These are phyloP conservation scores for Seminavis robusta DNA, from an alignment of 108 stramenopile genomes.

Conservation along the genomic window DNA sequence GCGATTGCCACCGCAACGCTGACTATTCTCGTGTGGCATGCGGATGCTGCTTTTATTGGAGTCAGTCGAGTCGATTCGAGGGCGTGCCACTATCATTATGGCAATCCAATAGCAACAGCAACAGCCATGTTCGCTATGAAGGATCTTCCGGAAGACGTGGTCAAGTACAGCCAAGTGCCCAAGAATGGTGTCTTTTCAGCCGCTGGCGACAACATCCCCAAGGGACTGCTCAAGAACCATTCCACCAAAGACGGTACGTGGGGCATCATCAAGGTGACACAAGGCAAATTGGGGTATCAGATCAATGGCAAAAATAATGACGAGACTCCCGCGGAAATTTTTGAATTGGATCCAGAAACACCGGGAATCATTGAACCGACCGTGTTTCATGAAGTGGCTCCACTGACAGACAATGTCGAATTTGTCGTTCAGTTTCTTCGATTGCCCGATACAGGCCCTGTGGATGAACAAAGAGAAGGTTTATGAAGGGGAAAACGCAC, in stretches of 20 bases:
- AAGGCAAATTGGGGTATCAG: slow-evolving; percentile 39
- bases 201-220: slow-evolving; percentile 29
- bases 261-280: slow-evolving; percentile 38
- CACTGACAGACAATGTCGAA: slow-evolving; percentile 43
- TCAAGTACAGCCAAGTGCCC: slow-evolving; percentile 47
- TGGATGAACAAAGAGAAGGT: slow-evolving; percentile 45
- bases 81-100: too few relatives aligned
- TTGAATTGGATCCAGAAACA: background rate
- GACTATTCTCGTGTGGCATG: too few relatives aligned
- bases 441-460: slow-evolving; percentile 41
- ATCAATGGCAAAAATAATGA: background rate
- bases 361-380: slow-evolving; percentile 46
- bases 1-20: too few relatives aligned
- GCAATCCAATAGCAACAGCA: background rate
- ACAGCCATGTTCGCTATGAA: slow-evolving; percentile 24
- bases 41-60: too few relatives aligned
- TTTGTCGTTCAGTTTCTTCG: slow-evolving; percentile 55
- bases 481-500: too few relatives aligned
- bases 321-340: background rate
- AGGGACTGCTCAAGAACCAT: slow-evolving; percentile 41
- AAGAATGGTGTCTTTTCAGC: slow-evolving; percentile 22
- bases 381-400: slow-evolving; percentile 30
- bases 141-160: slow-evolving; percentile 29
- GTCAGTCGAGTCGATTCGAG: too few relatives aligned
- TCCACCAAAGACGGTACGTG: slow-evolving; percentile 58